Base-by-base conservation (phyloP, 2,329 filamentous ascomycete species). In the Xylariales sp. region DNA sequence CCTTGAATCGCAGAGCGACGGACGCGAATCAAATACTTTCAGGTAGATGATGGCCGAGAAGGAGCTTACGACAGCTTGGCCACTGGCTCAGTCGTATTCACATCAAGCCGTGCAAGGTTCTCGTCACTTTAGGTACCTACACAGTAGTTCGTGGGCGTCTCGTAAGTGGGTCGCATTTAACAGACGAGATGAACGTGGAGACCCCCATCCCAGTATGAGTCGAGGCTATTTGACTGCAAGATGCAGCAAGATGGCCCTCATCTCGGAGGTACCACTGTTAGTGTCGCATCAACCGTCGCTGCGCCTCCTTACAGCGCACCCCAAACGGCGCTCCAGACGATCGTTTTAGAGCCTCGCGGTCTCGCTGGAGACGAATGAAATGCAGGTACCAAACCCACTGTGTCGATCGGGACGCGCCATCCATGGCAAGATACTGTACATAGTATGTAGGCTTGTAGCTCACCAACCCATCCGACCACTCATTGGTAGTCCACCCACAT, bases 191-290 rank as follows among this genome's bases (percentile, higher is more conserved):
- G 38, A 40, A 25, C 20, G 38, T 40, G 38, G 38, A 40, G 38
- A 22, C 9, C 21, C 27, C 27, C 9, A 20, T 31, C 38, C 29
- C 19, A 10, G 20, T 28, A 12, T 31, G 12, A 19, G 38, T 40
- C 38, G 12, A 22, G n/a, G 15, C 38, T 15, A 20, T 27, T 24
- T 15, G 19, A 31, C 22, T 15, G 36, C 36, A 16, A n/a, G 10
- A 12, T 35, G 29, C 9, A 21, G 14, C 28, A 5, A 20, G 18
- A n/a, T 25, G 19, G 12, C 28, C 38, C 18, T 34, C 37, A 44
- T 44, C 31, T 44, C 42, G 36, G 42, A 31, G 29, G 41, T 43
- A 43, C 41, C 41, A 38, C 41, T 38, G 41, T 43, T 38, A 38
- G 21, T 38, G 36, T 31, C 21, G 36, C 36, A 39, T 39, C 36